These are phyloP conservation scores for Effrenium voratum DNA, from an alignment of 73 alveolate species.

Conservation along the genomic window DNA sequence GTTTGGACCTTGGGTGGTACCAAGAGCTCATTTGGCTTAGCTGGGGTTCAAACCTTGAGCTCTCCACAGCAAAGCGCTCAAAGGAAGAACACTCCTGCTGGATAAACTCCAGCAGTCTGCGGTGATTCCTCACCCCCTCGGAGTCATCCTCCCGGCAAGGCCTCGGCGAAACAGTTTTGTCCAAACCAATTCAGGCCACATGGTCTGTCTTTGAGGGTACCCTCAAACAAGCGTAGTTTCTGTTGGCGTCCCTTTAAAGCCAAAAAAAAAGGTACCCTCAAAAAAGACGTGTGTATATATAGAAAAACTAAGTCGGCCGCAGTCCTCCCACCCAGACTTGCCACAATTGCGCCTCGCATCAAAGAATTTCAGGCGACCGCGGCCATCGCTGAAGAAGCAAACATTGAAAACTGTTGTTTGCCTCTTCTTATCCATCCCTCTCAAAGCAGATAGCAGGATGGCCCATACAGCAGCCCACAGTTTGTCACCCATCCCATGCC, in stretches of 20 bases:
- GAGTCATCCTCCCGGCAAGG: constrained; percentile 71
- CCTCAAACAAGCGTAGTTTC: background rate
- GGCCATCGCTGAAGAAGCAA: no score
- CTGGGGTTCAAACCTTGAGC: no score
- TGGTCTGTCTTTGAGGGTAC: background rate
- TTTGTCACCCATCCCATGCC: no score
- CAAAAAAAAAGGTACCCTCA: background rate
- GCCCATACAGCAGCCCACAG: no score
- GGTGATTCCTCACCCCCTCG: constrained; percentile 77
- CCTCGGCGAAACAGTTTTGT: background rate
- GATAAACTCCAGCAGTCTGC: constrained; percentile 31
- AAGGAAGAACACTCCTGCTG: constrained; percentile 17
- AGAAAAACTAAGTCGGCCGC: background rate
- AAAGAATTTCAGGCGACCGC: no score
- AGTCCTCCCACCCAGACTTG: constrained; percentile 80
- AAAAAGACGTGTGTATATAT: background rate
- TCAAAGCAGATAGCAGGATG: no score
- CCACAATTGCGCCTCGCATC: constrained; percentile 46
- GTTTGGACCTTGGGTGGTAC: no score
- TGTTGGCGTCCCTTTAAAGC: background rate
- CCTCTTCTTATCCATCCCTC: no score
- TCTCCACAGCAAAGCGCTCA: background rate
- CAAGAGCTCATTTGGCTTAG: no score
- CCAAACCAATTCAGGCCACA: background rate
- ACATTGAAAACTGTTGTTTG: no score